Conservation (phyloP, 2,329 filamentous ascomycete species). For the Pseudogymnoascus sp. region DNA sequence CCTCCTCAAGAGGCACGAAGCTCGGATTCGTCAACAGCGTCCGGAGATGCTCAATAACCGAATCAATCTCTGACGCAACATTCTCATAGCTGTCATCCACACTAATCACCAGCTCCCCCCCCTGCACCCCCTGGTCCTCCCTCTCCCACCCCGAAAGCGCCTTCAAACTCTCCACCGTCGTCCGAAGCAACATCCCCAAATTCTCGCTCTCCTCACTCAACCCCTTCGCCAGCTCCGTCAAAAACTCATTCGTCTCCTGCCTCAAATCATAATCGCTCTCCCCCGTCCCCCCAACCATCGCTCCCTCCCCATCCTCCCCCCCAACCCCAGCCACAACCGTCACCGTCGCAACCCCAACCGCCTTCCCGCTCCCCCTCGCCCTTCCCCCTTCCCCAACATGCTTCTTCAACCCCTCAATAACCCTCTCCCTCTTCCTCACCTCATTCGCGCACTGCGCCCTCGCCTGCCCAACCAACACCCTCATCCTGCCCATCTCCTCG, state of each 20-base stretch:
- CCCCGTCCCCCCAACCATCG: constrained; percentile 10
- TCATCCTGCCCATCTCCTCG: constrained; percentile 74
- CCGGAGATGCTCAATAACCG: constrained; percentile 71
- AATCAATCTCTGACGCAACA: constrained; percentile 65
- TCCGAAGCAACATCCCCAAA: constrained; percentile 62
- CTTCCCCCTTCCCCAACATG: constrained; percentile 67
- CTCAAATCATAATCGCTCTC: constrained; percentile 55
- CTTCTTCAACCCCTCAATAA: constrained; percentile 81
- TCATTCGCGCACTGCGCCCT: constrained; percentile 84
- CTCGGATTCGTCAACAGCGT: constrained; percentile 87
- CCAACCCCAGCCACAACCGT: constrained; percentile 47
- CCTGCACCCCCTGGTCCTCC: constrained; percentile 24
- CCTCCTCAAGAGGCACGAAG: constrained; percentile 91
- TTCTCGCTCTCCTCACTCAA: constrained; percentile 89
- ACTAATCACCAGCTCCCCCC: constrained; percentile 18
- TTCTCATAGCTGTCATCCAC: constrained; percentile 46
- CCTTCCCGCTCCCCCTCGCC: constrained; percentile 49
- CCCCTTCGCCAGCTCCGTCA: constrained; percentile 74
- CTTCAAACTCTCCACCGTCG: constrained; percentile 62
- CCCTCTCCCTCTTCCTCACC: constrained; percentile 78
- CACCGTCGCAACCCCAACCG: constrained; percentile 48
- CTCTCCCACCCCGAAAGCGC: constrained; percentile 55
- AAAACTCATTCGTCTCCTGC: constrained; percentile 82
- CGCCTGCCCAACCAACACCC: constrained; percentile 71
- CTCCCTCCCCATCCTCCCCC: constrained; percentile 28